Evolutionary conservation across 306 rosid genomes (phyloP).

Genomic region (Spatholobus suberectus): DNA sequence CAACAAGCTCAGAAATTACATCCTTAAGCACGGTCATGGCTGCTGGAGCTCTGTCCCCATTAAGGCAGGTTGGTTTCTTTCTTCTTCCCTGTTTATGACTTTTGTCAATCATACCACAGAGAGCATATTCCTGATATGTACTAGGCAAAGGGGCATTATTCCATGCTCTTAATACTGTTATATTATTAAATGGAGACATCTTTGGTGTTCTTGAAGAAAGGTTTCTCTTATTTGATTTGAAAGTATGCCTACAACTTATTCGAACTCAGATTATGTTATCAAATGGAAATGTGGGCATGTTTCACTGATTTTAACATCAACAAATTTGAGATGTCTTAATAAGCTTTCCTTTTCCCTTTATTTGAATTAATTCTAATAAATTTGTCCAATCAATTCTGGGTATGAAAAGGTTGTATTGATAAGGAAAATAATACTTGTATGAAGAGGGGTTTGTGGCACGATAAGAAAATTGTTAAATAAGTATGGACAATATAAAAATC

Average conservation of each 20-base stretch:
- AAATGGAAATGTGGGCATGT: slow-evolving; percentile 35
- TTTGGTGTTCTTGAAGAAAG: background rate
- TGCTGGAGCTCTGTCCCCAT: slow-evolving; percentile 95
- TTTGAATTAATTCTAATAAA: background rate
- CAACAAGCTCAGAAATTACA: slow-evolving; percentile 68
- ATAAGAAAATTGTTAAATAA: background rate
- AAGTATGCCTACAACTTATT: slow-evolving; percentile 9
- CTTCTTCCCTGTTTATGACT: slow-evolving; percentile 17
- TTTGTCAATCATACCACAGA: background rate
- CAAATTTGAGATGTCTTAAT: background rate
- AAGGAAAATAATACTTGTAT: background rate
- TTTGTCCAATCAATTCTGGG: background rate
- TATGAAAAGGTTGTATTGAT: background rate
- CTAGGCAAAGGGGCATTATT: slow-evolving; percentile 2
- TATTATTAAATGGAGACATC: slow-evolving; percentile 3
- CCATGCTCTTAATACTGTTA: background rate
- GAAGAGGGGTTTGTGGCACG: background rate
- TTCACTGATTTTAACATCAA: slow-evolving; percentile 14
- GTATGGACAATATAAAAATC: background rate
- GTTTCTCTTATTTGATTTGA: background rate
- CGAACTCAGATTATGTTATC: slow-evolving; percentile 10
- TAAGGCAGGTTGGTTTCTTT: slow-evolving; percentile 68
- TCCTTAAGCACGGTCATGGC: slow-evolving; percentile 76
- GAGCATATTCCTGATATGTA: background rate
- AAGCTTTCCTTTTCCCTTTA: background rate